Evolutionary conservation across 176 grass and related monocot species (phyloP).

Genomic region (Bolboschoenus planiculmis): DNA sequence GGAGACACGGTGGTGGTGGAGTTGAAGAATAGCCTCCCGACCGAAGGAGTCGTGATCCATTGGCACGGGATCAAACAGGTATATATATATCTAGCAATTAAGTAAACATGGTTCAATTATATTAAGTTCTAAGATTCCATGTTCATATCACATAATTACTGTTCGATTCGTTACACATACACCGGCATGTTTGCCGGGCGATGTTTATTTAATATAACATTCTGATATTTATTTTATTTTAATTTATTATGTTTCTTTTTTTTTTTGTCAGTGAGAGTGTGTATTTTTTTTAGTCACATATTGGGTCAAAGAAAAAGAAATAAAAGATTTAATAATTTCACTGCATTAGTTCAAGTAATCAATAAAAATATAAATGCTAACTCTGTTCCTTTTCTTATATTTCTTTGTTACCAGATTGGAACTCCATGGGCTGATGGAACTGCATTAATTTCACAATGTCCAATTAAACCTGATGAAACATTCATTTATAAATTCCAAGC

Average conservation of each 20-base stretch:
- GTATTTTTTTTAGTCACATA: background rate
- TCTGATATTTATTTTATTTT: background rate
- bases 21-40: constrained; percentile 63
- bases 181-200: background rate
- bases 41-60: constrained; percentile 83
- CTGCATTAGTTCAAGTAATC: background rate
- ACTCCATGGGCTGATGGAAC: constrained; percentile 90
- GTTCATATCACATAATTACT: background rate
- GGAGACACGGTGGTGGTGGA: constrained; percentile 57
- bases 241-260: background rate
- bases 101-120: background rate
- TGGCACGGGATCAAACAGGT: constrained; percentile 93
- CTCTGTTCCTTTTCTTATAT: background rate
- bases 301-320: background rate
- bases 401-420: constrained; percentile 34
- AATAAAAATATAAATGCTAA: background rate
- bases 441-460: constrained; percentile 78
- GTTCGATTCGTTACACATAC: background rate
- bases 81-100: background rate
- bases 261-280: background rate
- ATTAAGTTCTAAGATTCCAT: background rate
- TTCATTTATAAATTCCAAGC: constrained; percentile 61
- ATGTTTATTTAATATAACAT: background rate
- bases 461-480: constrained; percentile 76
- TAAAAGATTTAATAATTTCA: background rate